A percentile compares a stretch with the other conserved stretches of the same genome.
Conservation (phyloP, 73 alveolate species). For the Paramecium sonneborni region DNA sequence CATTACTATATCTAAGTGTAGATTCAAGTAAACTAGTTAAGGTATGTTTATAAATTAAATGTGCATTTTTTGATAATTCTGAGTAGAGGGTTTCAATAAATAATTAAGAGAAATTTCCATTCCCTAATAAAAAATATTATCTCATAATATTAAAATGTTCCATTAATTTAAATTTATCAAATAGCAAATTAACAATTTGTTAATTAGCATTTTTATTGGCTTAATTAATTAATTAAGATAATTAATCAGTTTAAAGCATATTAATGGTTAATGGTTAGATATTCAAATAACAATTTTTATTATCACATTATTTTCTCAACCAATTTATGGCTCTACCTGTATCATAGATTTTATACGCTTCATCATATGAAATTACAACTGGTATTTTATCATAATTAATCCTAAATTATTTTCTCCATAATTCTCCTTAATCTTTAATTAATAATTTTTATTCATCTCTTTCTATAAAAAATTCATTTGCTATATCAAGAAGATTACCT, state of each 20-base stretch:
- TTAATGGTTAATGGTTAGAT: neutral
- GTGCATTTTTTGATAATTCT: slow-evolving; percentile 12
- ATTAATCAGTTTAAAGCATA: slow-evolving; percentile 3
- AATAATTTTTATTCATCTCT: neutral
- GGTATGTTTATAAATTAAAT: neutral
- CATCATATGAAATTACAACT: neutral
- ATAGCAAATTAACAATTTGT: neutral
- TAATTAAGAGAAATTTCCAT: neutral
- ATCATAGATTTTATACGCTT: slow-evolving; percentile 50
- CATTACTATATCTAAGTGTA: neutral
- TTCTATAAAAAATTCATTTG: slow-evolving; percentile 61
- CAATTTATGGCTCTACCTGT: slow-evolving; percentile 64
- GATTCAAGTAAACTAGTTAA: neutral
- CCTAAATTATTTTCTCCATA: slow-evolving; percentile 53
- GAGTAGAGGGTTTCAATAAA: neutral
- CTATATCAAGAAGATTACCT: slow-evolving; percentile 42
- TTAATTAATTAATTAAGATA: neutral
- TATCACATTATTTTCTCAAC: slow-evolving; percentile 48
- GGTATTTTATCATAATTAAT: slow-evolving; percentile 51
- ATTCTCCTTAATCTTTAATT: slow-evolving; percentile 23
- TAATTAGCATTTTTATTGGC: neutral
- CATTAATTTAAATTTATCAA: neutral
- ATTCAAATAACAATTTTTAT: slow-evolving; percentile 45
- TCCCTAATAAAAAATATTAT: neutral
- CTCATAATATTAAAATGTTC: neutral